Percentiles rank a stretch among this genome's conserved stretches.
Evolutionary conservation across 345 rosid species (phyloP).

Genomic region (Citrus maxima): DNA sequence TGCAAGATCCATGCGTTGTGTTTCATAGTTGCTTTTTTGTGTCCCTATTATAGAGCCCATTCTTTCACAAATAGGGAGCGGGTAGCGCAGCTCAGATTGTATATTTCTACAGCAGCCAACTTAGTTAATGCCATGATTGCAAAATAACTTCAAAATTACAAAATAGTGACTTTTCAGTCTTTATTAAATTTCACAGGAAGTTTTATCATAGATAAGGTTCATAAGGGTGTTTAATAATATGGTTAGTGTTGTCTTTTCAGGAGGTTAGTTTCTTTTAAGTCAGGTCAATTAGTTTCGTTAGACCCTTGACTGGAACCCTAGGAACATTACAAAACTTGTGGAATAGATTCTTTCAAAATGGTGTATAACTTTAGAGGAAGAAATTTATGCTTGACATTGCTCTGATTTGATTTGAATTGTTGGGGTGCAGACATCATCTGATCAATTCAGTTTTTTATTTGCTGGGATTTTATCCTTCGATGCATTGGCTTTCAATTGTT

Average conservation of each 20-base stretch:
- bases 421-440: background rate
- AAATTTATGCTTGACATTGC: background rate
- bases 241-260: background rate
- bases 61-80: background rate
- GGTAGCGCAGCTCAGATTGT: background rate
- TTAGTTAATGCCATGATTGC: background rate
- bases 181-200: background rate
- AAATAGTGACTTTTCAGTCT: background rate
- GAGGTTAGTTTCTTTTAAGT: background rate
- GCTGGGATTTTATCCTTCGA: background rate
- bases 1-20: background rate
- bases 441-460: background rate
- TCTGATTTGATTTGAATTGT: background rate
- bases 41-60: background rate
- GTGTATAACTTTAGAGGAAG: background rate
- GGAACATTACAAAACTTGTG: background rate
- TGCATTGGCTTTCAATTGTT: background rate
- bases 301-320: background rate
- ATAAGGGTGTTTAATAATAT: background rate
- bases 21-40: background rate
- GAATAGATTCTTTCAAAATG: background rate
- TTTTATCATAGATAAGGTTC: slow-evolving; percentile 2
- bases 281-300: background rate
- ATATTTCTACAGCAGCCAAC: background rate
- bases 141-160: background rate